Conservation (phyloP, 2,329 filamentous ascomycete genomes). For the Fusarium compactum region DNA sequence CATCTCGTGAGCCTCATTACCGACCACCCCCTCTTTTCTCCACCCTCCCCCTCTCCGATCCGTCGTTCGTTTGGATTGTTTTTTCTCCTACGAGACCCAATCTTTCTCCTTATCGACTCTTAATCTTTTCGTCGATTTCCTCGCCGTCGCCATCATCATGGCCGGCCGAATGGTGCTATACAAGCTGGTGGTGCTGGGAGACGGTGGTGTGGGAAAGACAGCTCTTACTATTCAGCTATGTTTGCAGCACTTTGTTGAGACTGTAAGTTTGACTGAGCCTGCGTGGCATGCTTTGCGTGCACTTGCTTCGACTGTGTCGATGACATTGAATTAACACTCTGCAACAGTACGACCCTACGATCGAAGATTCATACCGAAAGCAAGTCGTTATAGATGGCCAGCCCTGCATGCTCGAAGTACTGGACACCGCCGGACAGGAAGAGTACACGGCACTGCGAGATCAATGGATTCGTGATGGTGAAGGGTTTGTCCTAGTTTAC, state of each 20-base stretch:
- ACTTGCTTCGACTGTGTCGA: slow-evolving; percentile 1
- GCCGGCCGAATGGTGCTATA: slow-evolving; percentile 95
- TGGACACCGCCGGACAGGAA: slow-evolving; percentile 97
- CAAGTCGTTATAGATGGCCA: slow-evolving; percentile 94
- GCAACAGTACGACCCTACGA: slow-evolving; percentile 84
- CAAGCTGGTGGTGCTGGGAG: slow-evolving; percentile 94
- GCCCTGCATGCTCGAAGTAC: slow-evolving; percentile 96
- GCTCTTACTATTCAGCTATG: slow-evolving; percentile 96
- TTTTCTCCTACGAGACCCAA: slow-evolving; percentile 17
- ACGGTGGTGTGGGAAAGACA: slow-evolving; percentile 94
- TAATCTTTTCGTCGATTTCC: slow-evolving; percentile 35
- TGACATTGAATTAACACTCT: slow-evolving; percentile 28
- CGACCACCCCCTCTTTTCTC: slow-evolving; percentile 36
- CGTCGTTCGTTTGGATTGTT: slow-evolving; percentile 30
- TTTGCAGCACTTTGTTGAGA: slow-evolving; percentile 98
- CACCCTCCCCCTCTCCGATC: slow-evolving; percentile 36
- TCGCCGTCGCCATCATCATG: slow-evolving; percentile 65
- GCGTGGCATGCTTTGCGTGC: slow-evolving; percentile 1
- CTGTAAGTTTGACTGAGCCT: slow-evolving; percentile 63
- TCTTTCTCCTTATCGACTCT: slow-evolving; percentile 33
- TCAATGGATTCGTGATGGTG: slow-evolving; percentile 98
- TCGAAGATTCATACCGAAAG: slow-evolving; percentile 89
- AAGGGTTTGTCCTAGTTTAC: slow-evolving; percentile 97
- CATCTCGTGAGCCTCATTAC: slow-evolving; percentile 39
- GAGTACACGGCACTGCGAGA: slow-evolving; percentile 97